These are phyloP conservation scores for Solanum medicagineum DNA, from an alignment of 257 asterid genomes.

Conservation along the genomic window DNA sequence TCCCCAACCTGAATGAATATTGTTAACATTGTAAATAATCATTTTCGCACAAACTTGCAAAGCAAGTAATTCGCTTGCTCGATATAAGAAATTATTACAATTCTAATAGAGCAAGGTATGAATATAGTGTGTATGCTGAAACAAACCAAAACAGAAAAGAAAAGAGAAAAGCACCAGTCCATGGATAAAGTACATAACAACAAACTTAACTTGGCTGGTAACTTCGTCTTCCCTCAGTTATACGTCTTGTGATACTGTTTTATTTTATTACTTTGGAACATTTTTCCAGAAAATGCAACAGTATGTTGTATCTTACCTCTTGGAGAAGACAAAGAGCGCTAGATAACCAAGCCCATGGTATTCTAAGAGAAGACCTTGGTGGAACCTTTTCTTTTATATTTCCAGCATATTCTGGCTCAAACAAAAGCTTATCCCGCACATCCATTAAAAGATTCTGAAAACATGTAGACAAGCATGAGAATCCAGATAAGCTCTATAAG, in stretches of 20 bases:
- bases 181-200: not conserved
- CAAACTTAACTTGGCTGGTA: not conserved
- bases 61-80: not conserved
- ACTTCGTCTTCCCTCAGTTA: not conserved
- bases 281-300: not conserved
- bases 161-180: not conserved
- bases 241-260: not conserved
- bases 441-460: constrained; percentile 79
- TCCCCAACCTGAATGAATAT: constrained; percentile 67
- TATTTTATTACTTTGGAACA: not conserved
- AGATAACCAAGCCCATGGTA: constrained; percentile 92
- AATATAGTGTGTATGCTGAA: not conserved
- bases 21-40: not conserved
- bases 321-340: constrained; percentile 96
- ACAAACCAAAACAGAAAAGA: not conserved
- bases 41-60: not conserved
- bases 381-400: constrained; percentile 65
- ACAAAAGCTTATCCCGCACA: constrained; percentile 94
- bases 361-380: constrained; percentile 74
- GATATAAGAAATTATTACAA: not conserved
- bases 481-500: not conserved
- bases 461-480: constrained; percentile 1
- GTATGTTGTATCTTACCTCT: constrained; percentile 39
- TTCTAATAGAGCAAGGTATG: not conserved
- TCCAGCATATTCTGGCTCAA: constrained; percentile 96